Conservation (phyloP, 2,329 filamentous ascomycete genomes). For the Tolypocladium tundrense region DNA sequence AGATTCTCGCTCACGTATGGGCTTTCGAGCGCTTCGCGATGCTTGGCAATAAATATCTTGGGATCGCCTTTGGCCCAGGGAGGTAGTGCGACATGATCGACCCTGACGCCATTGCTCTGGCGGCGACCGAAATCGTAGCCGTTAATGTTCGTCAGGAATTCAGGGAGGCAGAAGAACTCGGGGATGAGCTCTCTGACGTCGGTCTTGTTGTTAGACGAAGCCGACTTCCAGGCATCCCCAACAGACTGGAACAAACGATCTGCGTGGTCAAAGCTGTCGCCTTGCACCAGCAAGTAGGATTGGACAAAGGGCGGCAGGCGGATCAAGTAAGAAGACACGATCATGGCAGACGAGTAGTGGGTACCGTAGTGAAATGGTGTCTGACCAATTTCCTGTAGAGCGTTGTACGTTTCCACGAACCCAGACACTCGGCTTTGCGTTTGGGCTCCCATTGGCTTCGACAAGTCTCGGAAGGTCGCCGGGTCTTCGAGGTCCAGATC, state of each 20-base stretch:
- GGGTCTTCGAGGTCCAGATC: slow-evolving; percentile 82
- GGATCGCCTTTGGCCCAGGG: slow-evolving; percentile 96
- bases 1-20: slow-evolving; percentile 83
- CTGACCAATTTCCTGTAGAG: slow-evolving; percentile 85
- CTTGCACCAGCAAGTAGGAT: slow-evolving; percentile 86
- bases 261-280: slow-evolving; percentile 92
- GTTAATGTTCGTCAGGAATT: slow-evolving; percentile 91
- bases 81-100: slow-evolving; percentile 82
- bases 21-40: slow-evolving; percentile 91
- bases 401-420: slow-evolving; percentile 75
- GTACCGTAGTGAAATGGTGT: slow-evolving; percentile 95
- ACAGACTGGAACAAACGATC: slow-evolving; percentile 94
- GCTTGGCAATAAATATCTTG: slow-evolving; percentile 88
- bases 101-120: slow-evolving; percentile 67
- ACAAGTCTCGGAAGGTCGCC: slow-evolving; percentile 77
- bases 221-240: slow-evolving; percentile 80
- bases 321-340: slow-evolving; percentile 92
- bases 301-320: slow-evolving; percentile 93
- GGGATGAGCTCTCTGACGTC: slow-evolving; percentile 93
- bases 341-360: slow-evolving; percentile 98
- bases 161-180: slow-evolving; percentile 94
- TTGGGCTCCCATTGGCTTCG: slow-evolving; percentile 95
- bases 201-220: slow-evolving; percentile 80
- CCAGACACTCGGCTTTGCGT: slow-evolving; percentile 64
- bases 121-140: slow-evolving; percentile 85